Evolutionary conservation across 257 asterid genomes (phyloP).

Genomic region (Ligustrum vulgare): DNA sequence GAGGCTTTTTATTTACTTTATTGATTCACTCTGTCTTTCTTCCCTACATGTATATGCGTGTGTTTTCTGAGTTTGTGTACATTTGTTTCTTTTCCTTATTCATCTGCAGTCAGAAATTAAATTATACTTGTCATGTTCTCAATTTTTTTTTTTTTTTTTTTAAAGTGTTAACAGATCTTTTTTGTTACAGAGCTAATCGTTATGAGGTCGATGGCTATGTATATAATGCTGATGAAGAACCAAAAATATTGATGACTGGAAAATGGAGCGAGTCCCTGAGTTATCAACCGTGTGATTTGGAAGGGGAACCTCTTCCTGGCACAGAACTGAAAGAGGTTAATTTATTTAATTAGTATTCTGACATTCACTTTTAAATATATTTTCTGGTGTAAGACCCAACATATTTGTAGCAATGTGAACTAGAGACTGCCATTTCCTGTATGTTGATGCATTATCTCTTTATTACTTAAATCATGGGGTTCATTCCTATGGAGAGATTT

Average conservation of each 20-base stretch:
- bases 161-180: slow-evolving; percentile 12
- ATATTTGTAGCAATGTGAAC: slow-evolving; percentile 16
- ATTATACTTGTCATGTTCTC: background rate
- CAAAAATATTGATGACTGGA: slow-evolving; percentile 96
- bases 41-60: background rate
- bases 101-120: background rate
- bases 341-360: background rate
- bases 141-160: slow-evolving; percentile 13
- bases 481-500: background rate
- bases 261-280: slow-evolving; percentile 89
- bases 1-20: slow-evolving; percentile 2
- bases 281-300: slow-evolving; percentile 92
- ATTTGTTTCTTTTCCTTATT: background rate
- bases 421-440: background rate
- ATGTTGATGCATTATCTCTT: slow-evolving; percentile 13
- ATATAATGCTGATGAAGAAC: slow-evolving; percentile 86
- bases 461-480: background rate
- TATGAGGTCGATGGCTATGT: slow-evolving; percentile 99
- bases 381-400: background rate
- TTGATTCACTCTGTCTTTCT: background rate
- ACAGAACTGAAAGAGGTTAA: slow-evolving; percentile 91
- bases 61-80: background rate
- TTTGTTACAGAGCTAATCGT: slow-evolving; percentile 76
- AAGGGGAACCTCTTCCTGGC: slow-evolving; percentile 94
- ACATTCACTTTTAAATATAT: slow-evolving; percentile 4